Base-by-base conservation (phyloP, 306 rosid species). In the Amphicarpaea edgeworthii region DNA sequence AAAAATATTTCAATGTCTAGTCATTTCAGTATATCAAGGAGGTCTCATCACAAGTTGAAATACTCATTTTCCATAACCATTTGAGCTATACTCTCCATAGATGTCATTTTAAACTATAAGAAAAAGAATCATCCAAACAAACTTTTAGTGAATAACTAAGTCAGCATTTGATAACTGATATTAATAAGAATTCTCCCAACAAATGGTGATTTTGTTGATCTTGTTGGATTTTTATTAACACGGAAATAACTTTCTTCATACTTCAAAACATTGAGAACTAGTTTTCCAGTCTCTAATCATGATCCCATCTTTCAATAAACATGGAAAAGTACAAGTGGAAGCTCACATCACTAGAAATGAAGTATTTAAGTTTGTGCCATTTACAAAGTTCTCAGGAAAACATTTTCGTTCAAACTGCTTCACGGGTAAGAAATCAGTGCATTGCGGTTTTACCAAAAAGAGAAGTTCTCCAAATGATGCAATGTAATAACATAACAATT, bases 121-220 rank as follows among this genome's bases (percentile, higher is more conserved):
- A 34, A 34, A 34, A 34, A 0, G 38, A 34, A 34, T 34, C 38
- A 34, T 34, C 38, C 38, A 34, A 34, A 34, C 7, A 34, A 34
- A 34, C 6, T 34, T 34, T 34, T 71, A 12, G 43, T 37, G 21
- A 53, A 53, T 20, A 7, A 40, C 76, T 53, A 32, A 19, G 37
- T 47, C 1, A 2, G 57, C 19, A 19, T 51, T 17, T 24, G 72
- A 38, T 50, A 30, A 40, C 32, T 24, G 72, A 38, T 50, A 30
- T 55, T 21, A 23, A 5, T 55, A 38, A 41, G 55, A 72, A 55
- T n/a, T 72, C 49, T 51, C 17, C 76, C 14, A 34, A 34, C 21
- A 40, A 34, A 34, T 5, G 4, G 10, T 16, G 3, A 20, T 70
- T 34, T 38, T 42, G 10, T 54, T 20, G 24, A 54, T 23, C 77